Base-by-base conservation (phyloP, 208 protist genomes). In the Crithidia acanthocephali region DNA sequence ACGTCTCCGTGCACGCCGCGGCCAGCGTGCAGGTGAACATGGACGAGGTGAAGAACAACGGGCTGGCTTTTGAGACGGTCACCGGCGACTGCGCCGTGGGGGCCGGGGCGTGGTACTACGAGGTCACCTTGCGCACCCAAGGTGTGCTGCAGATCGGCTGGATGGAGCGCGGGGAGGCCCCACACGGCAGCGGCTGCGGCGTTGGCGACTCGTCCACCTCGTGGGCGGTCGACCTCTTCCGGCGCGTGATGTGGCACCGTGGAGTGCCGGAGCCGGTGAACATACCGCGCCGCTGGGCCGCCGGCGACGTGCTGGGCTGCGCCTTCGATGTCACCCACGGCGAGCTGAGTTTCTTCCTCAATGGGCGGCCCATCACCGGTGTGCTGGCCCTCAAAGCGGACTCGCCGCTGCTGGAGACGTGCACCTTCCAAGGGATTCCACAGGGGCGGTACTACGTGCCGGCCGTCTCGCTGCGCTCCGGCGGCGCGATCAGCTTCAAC, bases 71-170 rank as follows among this genome's bases (percentile, higher is more conserved):
- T 78, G 64, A 83, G 52, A 97, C 89, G 11, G 84, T 95, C 40
- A 62, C 59, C 40, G 90, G 89, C 37, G 86, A 98, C 68, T 94
- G 90, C 78, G 79, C 69, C 11, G 94, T 97, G 35, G 61, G 74
- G 15, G 88, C 85, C 35, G 92, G 90, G 42, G 72, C 68, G 35
- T 98, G 94, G 94, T 98, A 97, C 76, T 98, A 93, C 74, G 94
- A 98, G 77, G 88, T 97, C 57, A 92, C 86, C 22, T 72, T 98
- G 57, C 82, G 79, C 33, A 90, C 90, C 23, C 94, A 98, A 59
- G 94, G 94, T 20, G 82, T 98, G 33, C 94, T 97, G 87, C 94
- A 98, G 75, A 87, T 98, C 60, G 94, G 94, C 44, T 98, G 94
- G 92, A 74, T 83, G 56, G 74, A 83, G 33, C 79, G 68, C 37